Evolutionary conservation across 1,284 basidiomycete species (phyloP), one percentile per base, ranked within the genome.

Genomic region (Exobasidium rhododendri): DNA sequence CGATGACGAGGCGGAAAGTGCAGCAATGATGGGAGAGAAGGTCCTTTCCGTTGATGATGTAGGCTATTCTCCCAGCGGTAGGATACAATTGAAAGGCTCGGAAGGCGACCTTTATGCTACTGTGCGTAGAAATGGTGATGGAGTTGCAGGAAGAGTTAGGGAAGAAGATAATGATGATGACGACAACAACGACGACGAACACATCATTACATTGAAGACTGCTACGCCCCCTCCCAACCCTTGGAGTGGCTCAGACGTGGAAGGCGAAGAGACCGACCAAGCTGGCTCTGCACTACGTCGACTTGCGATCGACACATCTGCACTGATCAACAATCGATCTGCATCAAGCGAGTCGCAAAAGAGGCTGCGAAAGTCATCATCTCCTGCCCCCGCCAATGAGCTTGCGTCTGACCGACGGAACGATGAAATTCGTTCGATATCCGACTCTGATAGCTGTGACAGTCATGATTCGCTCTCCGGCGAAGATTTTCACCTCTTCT

Each of bases 1-100:
- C 1, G 82, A 83, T 56, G 82, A 83, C 65, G 79, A 80, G 4
- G 71, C 75, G 0, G 77, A 40, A 85, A 87, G 70, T 81, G 83
- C 26, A 13, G 29, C 56, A 54, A n/a, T 62, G 57, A 63, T 49
- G 28, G 61, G 66, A 28, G 47, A 50, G 13, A 50, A 50, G 47
- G 17, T 40, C 17, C 10, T 17, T 40, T 10, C 35, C 35, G 7
- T 40, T 7, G 50, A 56, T 2, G 61, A 61, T 26, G 29, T 79
- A 13, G 69, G 57, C n/a, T 66, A 64, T 4, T 62, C 62, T 28
- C 58, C 56, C 22, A 45, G 49, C 17, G 70, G n/a, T 74, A 83
- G 40, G 17, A 60, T 75, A 2, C 68, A 68, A 14, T 59, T 73
- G 11, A 63, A 64, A 10, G 71, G 73, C 28, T 60, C 66, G 17